Evolutionary conservation across 768 basidiomycete species (phyloP), one percentile per base, ranked within the genome.

Genomic region (Dioszegia aurantiaca): DNA sequence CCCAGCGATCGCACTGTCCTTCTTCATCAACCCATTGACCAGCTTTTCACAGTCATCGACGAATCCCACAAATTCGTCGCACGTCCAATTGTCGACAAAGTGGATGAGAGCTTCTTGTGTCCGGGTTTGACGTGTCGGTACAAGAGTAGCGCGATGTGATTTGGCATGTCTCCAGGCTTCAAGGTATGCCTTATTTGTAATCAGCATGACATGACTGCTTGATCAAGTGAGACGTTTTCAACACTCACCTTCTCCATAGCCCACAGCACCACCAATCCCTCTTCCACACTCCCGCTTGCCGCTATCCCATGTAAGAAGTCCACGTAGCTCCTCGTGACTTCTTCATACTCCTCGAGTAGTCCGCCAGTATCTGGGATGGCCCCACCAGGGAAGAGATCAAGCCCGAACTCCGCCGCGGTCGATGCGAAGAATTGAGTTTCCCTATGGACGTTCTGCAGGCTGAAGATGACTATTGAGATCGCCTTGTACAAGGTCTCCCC

Each of bases 201-300:
- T 9, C 23, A 31, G 2, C 6, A 11, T 19, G 31, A 40, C 16
- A 17, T 33, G 19, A 27, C 47, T 49, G 11, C 24, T 16, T 11
- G 16, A 24, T n/a, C n/a, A n/a, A n/a, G n/a, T n/a, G n/a, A n/a
- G n/a, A n/a, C n/a, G n/a, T n/a, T n/a, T n/a, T n/a, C n/a, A n/a
- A n/a, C n/a, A n/a, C 75, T 21, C 41, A 87, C 87, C 78, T 82
- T 81, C 71, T 88, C 87, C 87, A 88, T 88, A 0, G 85, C 85
- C 87, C 87, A 88, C 14, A 89, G 75, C 60, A 89, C 85, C 1
- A 88, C 78, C 21, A 89, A 74, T 0, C 85, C 85, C 40, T 89
- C 87, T 47, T 82, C 81, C 19, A 87, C 62, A 0, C 76, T 78
- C 3, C 80, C 81, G 16, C 75, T 65, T 4, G 78, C 75, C 2